A percentile compares a stretch with the other conserved stretches of the same genome.
Conservation (phyloP, 495 filamentous ascomycete species). For the Xylaria bambusicola region DNA sequence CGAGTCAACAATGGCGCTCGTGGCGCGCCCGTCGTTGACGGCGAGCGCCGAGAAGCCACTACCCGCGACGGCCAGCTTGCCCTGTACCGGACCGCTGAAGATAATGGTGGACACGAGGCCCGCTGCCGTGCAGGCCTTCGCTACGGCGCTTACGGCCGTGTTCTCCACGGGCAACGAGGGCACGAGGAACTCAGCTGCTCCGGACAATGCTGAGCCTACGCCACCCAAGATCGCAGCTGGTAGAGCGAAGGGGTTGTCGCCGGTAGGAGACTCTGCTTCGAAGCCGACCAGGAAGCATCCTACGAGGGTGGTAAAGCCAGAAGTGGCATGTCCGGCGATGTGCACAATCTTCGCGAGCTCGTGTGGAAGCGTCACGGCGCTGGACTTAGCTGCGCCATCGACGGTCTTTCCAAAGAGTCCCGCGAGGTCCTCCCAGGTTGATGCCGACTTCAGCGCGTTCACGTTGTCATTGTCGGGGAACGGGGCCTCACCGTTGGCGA, state of each 20-base stretch:
- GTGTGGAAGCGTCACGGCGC: not conserved
- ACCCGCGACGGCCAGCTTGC: not conserved
- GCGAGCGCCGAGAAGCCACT: not conserved
- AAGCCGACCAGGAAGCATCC: not conserved
- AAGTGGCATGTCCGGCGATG: constrained; percentile 5
- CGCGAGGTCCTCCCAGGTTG: constrained; percentile 3
- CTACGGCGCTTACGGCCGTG: not conserved
- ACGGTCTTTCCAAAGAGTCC: not conserved
- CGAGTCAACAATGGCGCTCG: constrained; percentile 6
- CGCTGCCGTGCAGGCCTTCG: constrained; percentile 2
- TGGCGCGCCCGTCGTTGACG: constrained; percentile 9
- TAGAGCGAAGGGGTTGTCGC: constrained; percentile 4
- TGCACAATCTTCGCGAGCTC: constrained; percentile 3
- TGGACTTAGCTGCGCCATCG: not conserved
- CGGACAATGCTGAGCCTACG: not conserved
- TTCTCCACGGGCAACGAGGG: not conserved
- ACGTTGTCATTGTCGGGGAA: constrained; percentile 7
- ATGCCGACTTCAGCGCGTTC: constrained; percentile 3
- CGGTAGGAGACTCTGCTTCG: not conserved
- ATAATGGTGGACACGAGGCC: not conserved
- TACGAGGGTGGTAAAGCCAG: constrained; percentile 1
- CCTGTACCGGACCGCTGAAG: constrained; percentile 1
- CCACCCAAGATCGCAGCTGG: not conserved
- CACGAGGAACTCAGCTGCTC: constrained; percentile 1
- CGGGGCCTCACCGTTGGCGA: not conserved